Conservation (phyloP, 305 asterid genomes). For the Solanum aculeatissimum region DNA sequence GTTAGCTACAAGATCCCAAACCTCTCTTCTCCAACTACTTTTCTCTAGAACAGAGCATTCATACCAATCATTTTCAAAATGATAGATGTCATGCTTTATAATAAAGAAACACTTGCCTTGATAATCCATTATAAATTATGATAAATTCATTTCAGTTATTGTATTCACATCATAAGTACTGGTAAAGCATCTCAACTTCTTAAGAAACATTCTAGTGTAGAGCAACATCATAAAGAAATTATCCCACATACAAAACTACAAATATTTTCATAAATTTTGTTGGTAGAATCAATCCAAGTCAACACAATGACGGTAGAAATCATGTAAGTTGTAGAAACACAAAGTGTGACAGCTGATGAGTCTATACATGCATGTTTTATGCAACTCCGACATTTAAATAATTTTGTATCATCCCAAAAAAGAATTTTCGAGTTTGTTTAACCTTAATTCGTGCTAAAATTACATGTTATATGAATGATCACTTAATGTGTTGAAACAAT, state of each 20-base stretch:
- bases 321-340: too few relatives aligned
- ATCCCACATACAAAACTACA: not conserved
- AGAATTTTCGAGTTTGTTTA: too few relatives aligned
- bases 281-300: too few relatives aligned
- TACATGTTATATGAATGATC: too few relatives aligned
- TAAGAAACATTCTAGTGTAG: not conserved
- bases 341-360: too few relatives aligned
- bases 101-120: not conserved
- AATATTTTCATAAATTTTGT: too few relatives aligned
- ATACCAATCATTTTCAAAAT: not conserved
- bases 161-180: not conserved
- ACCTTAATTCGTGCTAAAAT: too few relatives aligned
- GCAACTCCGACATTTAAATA: too few relatives aligned
- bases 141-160: not conserved
- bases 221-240: not conserved
- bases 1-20: not conserved
- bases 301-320: too few relatives aligned
- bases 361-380: too few relatives aligned
- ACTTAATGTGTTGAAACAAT: too few relatives aligned
- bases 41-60: not conserved
- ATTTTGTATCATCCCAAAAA: too few relatives aligned
- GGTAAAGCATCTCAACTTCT: not conserved
- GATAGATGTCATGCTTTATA: not conserved
- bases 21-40: not conserved
- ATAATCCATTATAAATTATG: not conserved